phyloP scores from a whole-genome alignment of 2,329 filamentous ascomycete genomes.

The Plectosphaerella cucumerina region DNA sequence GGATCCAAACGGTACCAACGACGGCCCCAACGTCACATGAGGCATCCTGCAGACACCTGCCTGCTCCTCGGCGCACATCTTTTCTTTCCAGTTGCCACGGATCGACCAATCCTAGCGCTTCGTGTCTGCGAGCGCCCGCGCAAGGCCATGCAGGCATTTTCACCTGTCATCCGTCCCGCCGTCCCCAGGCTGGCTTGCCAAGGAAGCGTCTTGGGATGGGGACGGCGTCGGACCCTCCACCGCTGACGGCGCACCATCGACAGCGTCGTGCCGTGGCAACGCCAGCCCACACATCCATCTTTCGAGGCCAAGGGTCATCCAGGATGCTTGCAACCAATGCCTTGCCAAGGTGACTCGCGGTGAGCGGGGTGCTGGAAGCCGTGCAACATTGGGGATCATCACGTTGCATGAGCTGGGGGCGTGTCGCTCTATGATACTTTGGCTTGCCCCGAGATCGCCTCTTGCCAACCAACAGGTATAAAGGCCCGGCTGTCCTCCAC shows the following conservation, averaged over 20 bases:
- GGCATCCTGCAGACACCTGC: neutral
- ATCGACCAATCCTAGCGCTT: neutral
- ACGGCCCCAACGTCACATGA: neutral
- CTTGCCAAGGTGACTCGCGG: neutral
- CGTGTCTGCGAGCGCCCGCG: neutral
- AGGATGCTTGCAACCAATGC: neutral
- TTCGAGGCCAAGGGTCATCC: neutral
- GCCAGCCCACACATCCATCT: neutral
- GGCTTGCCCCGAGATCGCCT: neutral
- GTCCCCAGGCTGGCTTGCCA: too few relatives aligned
- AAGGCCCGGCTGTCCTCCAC: neutral
- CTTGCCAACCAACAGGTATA: conserved; percentile 2
- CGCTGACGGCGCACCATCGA: neutral
- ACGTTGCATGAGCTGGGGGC: neutral
- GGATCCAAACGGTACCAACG: too few relatives aligned
- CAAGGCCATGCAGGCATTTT: neutral
- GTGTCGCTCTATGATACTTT: neutral
- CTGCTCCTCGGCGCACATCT: neutral
- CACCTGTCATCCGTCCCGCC: neutral
- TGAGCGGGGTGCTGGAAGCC: neutral
- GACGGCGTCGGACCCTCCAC: neutral
- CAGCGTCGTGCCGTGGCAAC: neutral
- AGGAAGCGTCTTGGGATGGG: neutral
- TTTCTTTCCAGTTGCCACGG: too few relatives aligned
- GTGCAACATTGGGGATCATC: neutral